Percentiles rank a stretch among this genome's conserved stretches.
phyloP scores from a whole-genome alignment of 768 basidiomycete species.

The Suillus spraguei region DNA sequence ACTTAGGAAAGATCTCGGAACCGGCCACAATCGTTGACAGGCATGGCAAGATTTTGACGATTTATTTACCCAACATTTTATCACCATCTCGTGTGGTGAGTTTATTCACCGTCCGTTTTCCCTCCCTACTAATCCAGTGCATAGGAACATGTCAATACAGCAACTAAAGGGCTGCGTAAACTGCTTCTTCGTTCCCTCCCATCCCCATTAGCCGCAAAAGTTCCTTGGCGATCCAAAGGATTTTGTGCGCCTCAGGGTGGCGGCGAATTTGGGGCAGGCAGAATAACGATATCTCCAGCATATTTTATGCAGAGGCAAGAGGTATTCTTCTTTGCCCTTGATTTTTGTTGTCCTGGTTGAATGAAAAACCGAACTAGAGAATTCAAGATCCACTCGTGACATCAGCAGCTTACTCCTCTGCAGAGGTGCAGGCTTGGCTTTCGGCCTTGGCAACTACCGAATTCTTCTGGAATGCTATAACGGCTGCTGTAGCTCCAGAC shows the following conservation, averaged over 20 bases:
- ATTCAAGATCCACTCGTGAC: neutral
- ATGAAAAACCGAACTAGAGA: neutral
- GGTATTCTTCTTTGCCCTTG: neutral
- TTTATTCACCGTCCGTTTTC: neutral
- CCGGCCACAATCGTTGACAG: neutral
- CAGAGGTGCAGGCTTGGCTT: neutral
- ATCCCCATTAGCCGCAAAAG: no score
- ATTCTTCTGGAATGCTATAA: neutral
- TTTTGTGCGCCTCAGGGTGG: neutral
- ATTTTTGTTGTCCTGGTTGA: accelerated
- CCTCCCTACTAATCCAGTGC: neutral
- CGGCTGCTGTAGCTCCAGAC: neutral
- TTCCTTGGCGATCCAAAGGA: neutral
- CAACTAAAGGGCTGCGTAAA: neutral
- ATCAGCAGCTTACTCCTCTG: neutral
- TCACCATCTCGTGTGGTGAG: neutral
- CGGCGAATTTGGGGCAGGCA: neutral
- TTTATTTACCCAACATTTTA: neutral
- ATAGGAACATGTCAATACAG: neutral
- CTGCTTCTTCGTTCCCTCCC: neutral
- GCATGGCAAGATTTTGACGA: neutral
- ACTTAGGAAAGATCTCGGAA: neutral
- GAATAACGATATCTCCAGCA: no score
- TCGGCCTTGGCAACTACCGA: neutral
- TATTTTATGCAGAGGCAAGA: neutral